These are phyloP conservation scores for Oemleria cerasiformis DNA, from an alignment of 306 rosid species.

Conservation along the genomic window DNA sequence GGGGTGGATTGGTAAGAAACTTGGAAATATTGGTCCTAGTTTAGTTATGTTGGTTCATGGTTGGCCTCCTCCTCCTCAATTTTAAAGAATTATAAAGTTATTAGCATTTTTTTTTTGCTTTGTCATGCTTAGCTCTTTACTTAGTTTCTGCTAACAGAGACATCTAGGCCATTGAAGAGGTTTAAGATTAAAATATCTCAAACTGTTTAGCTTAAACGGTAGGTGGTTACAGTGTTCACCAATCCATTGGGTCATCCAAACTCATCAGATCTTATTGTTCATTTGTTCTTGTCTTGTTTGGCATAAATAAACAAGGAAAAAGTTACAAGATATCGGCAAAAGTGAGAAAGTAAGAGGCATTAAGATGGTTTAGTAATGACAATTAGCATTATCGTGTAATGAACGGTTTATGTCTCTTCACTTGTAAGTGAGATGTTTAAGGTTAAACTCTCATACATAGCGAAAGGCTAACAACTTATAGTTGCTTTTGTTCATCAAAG, in stretches of 20 bases:
- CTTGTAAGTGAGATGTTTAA: no score
- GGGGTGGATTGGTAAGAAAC: constrained; percentile 41
- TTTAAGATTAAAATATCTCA: background rate
- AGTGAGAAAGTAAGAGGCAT: background rate
- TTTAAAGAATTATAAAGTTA: background rate
- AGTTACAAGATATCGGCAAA: background rate
- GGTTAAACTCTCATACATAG: no score
- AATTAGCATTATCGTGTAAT: no score
- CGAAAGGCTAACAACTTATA: no score
- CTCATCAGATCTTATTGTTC: background rate
- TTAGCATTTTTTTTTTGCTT: background rate
- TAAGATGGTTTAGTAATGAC: no score
- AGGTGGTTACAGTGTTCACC: constrained; percentile 12
- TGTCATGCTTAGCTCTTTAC: constrained; percentile 18
- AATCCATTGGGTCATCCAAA: constrained; percentile 14
- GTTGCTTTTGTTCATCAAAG: no score
- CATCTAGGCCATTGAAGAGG: background rate
- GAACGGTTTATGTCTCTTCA: no score
- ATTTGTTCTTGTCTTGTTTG: background rate
- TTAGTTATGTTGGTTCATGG: constrained; percentile 46
- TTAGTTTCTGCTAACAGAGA: background rate
- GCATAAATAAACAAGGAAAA: background rate
- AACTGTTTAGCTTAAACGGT: no score
- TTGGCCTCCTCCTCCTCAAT: constrained; percentile 40
- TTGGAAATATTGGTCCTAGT: constrained; percentile 25